Evolutionary conservation across 352 stramenopile species (phyloP).

Genomic region (Phytophthora sansomeana): DNA sequence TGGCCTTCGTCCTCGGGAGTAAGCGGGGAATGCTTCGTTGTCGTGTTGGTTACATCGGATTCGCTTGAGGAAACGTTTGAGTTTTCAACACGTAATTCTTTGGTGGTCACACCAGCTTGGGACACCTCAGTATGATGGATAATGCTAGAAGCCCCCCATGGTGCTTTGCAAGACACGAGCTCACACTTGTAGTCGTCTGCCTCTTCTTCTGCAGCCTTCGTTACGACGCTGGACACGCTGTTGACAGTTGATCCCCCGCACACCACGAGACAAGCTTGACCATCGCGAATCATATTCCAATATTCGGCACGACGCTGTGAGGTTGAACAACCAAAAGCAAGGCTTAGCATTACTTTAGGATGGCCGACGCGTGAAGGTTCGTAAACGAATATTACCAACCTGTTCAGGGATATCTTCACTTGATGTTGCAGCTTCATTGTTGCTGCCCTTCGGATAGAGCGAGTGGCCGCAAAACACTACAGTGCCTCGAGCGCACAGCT

Average conservation of each 20-base stretch:
- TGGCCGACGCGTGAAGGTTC: not conserved
- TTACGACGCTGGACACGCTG: slow-evolving; percentile 49
- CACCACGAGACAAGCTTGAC: slow-evolving; percentile 47
- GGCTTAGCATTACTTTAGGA: too few species aligned
- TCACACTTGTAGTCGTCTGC: slow-evolving; percentile 69
- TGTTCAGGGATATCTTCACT: slow-evolving; percentile 26
- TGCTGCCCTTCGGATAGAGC: slow-evolving; percentile 31
- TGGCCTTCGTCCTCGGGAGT: slow-evolving; percentile 42
- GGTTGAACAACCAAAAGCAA: not conserved
- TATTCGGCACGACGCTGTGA: slow-evolving; percentile 44
- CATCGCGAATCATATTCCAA: slow-evolving; percentile 46
- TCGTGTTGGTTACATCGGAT: not conserved
- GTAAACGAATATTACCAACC: slow-evolving; percentile 22
- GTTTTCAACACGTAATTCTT: slow-evolving; percentile 29
- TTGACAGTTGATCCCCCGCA: slow-evolving; percentile 40
- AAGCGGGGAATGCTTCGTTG: slow-evolving; percentile 19
- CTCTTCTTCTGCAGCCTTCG: slow-evolving; percentile 38
- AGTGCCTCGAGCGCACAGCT: slow-evolving; percentile 75
- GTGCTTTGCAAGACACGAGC: slow-evolving; percentile 55
- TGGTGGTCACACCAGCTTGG: slow-evolving; percentile 51
- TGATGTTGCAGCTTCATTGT: slow-evolving; percentile 14
- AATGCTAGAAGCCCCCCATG: slow-evolving; percentile 36
- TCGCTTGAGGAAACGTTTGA: not conserved
- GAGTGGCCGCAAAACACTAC: slow-evolving; percentile 64
- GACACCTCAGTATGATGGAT: slow-evolving; percentile 59